phyloP scores from a whole-genome alignment of 306 rosid species.

The Dalbergia cultrata region DNA sequence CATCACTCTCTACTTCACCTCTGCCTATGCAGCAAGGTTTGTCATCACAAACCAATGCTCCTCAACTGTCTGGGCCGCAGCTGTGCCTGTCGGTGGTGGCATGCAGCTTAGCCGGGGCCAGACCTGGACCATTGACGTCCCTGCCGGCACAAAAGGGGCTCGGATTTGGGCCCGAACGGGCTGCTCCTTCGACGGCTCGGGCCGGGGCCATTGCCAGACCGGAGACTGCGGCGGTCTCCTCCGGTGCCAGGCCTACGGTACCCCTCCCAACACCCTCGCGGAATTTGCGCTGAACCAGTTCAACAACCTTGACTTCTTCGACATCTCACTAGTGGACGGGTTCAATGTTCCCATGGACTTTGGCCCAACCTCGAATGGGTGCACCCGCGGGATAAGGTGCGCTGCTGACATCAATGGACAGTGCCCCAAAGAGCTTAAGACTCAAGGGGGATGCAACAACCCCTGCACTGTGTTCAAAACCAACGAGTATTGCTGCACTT shows the following conservation, averaged over 20 bases:
- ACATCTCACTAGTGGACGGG: constrained; percentile 57
- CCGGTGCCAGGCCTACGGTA: constrained; percentile 51
- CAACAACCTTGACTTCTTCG: constrained; percentile 51
- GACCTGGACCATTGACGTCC: constrained; percentile 44
- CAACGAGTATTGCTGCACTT: constrained; percentile 48
- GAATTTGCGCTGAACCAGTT: constrained; percentile 58
- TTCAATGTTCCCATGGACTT: constrained; percentile 62
- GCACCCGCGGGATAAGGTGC: constrained; percentile 40
- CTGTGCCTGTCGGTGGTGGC: constrained; percentile 58
- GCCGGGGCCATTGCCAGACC: constrained; percentile 61
- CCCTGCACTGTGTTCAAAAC: constrained; percentile 57
- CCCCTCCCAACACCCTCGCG: constrained; percentile 61
- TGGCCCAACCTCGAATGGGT: constrained; percentile 41
- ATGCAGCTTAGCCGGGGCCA: constrained; percentile 28
- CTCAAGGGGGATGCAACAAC: constrained; percentile 61
- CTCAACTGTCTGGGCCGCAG: constrained; percentile 67
- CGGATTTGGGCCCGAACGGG: constrained; percentile 83
- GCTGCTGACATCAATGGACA: constrained; percentile 52
- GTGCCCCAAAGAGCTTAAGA: constrained; percentile 55
- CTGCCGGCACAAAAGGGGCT: constrained; percentile 39
- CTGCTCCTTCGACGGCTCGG: constrained; percentile 58
- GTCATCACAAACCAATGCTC: constrained; percentile 56
- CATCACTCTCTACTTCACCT: not conserved
- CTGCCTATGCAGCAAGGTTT: constrained; percentile 48
- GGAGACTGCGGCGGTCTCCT: constrained; percentile 67